A percentile compares a stretch with the other conserved stretches of the same genome.
These are phyloP conservation scores for Petunia axillaris DNA, from an alignment of 257 asterid species.

Conservation along the genomic window DNA sequence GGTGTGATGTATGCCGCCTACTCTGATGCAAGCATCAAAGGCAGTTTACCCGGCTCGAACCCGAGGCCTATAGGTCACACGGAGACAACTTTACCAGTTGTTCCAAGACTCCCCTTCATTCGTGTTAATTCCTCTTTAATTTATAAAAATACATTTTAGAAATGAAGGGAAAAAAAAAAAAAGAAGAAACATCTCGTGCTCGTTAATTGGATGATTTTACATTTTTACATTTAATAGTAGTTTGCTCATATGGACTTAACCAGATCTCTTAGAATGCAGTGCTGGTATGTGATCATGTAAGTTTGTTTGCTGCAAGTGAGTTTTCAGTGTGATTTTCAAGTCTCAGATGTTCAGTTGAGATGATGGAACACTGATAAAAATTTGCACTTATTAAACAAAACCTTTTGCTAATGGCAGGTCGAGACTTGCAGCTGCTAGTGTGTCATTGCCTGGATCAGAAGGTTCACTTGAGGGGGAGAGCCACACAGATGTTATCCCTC, in stretches of 20 bases:
- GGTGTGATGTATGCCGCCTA: too few species aligned
- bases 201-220: not conserved
- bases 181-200: not conserved
- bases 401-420: constrained; percentile 37
- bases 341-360: constrained; percentile 16
- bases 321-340: not conserved
- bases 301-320: not conserved
- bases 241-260: not conserved
- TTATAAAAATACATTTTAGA: not conserved
- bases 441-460: constrained; percentile 48
- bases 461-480: constrained; percentile 41
- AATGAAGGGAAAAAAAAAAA: not conserved
- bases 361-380: constrained; percentile 11
- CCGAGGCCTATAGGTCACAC: too few species aligned
- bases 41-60: too few species aligned
- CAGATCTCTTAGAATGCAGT: not conserved
- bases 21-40: too few species aligned
- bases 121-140: not conserved
- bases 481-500: constrained; percentile 53
- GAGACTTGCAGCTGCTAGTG: constrained; percentile 63
- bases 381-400: not conserved
- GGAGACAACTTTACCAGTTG: too few species aligned
- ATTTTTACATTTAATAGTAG: not conserved
- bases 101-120: too few species aligned
- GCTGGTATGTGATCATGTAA: not conserved